Percentiles rank a stretch among this genome's conserved stretches.
Conservation (phyloP, 768 basidiomycete species). For the Boletus sensibilis region DNA sequence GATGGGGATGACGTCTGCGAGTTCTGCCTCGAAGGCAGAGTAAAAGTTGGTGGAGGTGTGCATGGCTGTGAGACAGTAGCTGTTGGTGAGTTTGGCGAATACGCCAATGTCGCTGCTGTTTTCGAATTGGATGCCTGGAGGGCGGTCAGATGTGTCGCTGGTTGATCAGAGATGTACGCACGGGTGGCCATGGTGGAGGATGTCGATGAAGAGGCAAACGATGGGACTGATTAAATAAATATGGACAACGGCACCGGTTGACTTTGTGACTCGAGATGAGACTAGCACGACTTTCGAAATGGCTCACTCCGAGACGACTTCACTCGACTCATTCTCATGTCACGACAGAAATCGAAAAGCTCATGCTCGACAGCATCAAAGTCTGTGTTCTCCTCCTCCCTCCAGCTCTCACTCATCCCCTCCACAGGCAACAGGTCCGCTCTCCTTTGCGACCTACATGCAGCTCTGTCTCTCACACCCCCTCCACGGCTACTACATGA, state of each 20-base stretch:
- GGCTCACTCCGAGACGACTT: slow-evolving; percentile 2
- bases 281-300: background rate
- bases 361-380: slow-evolving; percentile 71
- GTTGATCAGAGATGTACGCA: slow-evolving; percentile 33
- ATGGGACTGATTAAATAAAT: background rate
- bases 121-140: slow-evolving; percentile 84
- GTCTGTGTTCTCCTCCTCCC: slow-evolving; percentile 31
- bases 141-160: background rate
- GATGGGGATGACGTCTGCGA: slow-evolving; percentile 90
- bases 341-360: slow-evolving; percentile 55
- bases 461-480: slow-evolving; percentile 89
- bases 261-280: slow-evolving; percentile 14
- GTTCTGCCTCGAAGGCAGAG: slow-evolving; percentile 94
- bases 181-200: slow-evolving; percentile 63
- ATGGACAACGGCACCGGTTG: background rate
- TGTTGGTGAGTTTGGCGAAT: slow-evolving; percentile 96
- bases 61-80: slow-evolving; percentile 92
- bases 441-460: slow-evolving; percentile 90
- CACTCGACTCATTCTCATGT: slow-evolving; percentile 6
- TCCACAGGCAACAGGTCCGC: slow-evolving; percentile 80
- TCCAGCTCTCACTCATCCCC: background rate
- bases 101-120: slow-evolving; percentile 96
- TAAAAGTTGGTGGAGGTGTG: slow-evolving; percentile 97
- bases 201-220: background rate
- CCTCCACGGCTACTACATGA: slow-evolving; percentile 90